A percentile compares a stretch with the other conserved stretches of the same genome.
These are phyloP conservation scores for Dicorynia guianensis DNA, from an alignment of 306 rosid genomes.

Conservation along the genomic window DNA sequence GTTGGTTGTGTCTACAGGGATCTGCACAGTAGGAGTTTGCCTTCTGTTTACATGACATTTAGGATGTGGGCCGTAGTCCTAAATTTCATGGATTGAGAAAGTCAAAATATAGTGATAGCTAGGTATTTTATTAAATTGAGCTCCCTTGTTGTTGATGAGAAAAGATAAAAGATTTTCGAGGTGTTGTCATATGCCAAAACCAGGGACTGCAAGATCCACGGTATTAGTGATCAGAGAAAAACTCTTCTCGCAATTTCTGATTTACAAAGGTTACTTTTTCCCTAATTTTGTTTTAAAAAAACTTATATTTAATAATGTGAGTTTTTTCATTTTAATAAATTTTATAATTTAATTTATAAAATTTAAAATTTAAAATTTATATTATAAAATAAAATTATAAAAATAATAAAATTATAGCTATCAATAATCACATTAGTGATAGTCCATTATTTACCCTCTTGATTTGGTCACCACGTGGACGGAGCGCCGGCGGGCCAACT, in stretches of 20 bases:
- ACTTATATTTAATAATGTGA: too few relatives aligned
- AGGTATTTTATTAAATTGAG: conserved; percentile 52
- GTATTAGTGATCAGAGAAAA: conserved; percentile 46
- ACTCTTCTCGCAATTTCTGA: too few relatives aligned
- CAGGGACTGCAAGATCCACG: conserved; percentile 58
- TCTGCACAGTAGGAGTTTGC: conserved; percentile 51
- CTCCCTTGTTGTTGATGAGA: conserved; percentile 56
- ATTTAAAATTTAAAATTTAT: too few relatives aligned
- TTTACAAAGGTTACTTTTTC: too few relatives aligned
- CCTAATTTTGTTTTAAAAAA: too few relatives aligned
- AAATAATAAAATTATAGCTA: too few relatives aligned
- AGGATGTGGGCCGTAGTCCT: conserved; percentile 55
- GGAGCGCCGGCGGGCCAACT: conserved; percentile 35
- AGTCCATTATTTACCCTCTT: conserved; percentile 36
- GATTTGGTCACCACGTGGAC: conserved; percentile 41
- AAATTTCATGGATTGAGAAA: conserved; percentile 47
- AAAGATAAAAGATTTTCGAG: conserved; percentile 50
- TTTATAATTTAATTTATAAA: too few relatives aligned
- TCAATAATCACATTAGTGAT: conserved; percentile 41
- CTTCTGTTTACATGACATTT: conserved; percentile 37
- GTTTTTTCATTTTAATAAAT: too few relatives aligned
- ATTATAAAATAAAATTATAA: too few relatives aligned
- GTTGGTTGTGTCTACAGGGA: conserved; percentile 41
- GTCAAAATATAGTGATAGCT: conserved; percentile 63
- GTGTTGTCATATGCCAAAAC: conserved; percentile 54